phyloP scores from a whole-genome alignment of 2,329 filamentous ascomycete genomes.

The Pseudopithomyces chartarum region DNA sequence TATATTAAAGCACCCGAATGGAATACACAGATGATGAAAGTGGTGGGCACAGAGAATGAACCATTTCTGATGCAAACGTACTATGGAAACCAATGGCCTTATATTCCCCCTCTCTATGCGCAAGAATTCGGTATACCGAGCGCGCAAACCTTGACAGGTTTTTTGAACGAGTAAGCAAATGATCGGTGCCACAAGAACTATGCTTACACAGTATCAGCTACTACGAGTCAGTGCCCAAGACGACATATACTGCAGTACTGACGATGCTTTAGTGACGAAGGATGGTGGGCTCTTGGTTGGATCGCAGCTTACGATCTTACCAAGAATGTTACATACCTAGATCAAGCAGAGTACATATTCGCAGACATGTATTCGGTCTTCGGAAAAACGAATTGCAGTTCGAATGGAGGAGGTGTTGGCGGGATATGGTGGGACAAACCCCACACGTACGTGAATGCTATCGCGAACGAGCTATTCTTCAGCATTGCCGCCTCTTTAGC shows the following conservation, averaged over 20 bases:
- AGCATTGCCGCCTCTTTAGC: constrained; percentile 60
- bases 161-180: constrained; percentile 5
- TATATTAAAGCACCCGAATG: not conserved
- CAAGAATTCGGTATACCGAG: not conserved
- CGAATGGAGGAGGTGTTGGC: constrained; percentile 28
- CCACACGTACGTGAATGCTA: constrained; percentile 56
- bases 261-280: constrained; percentile 56
- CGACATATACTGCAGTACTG: not conserved
- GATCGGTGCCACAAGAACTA: too few relatives aligned
- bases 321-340: constrained; percentile 49
- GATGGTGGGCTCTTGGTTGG: constrained; percentile 57
- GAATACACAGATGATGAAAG: constrained; percentile 4
- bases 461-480: constrained; percentile 63
- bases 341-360: constrained; percentile 57
- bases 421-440: constrained; percentile 56
- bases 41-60: not conserved
- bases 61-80: constrained; percentile 7
- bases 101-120: not conserved
- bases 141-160: not conserved
- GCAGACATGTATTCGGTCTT: constrained; percentile 44
- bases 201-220: not conserved
- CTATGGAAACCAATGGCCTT: constrained; percentile 6
- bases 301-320: constrained; percentile 61
- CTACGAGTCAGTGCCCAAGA: constrained; percentile 2
- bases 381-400: constrained; percentile 48